Evolutionary conservation across 192 early-diverging fungal species (phyloP), one percentile per base, ranked within the genome.

Genomic region (Coemansia sp.): DNA sequence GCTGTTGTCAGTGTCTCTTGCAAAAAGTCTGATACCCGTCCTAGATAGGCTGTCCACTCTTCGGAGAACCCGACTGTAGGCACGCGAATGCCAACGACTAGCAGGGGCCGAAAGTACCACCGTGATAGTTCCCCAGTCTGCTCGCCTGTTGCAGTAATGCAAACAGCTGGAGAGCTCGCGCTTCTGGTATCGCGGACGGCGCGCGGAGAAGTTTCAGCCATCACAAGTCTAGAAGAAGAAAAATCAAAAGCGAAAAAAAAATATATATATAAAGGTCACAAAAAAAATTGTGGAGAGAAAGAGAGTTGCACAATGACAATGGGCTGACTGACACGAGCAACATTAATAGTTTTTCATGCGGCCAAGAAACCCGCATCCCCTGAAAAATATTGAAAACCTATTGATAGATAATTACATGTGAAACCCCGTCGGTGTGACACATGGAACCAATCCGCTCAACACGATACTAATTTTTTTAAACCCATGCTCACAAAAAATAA

Each of bases 1-100:
- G 77, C 67, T 27, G 81, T 78, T 4, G 75, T 85, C 44, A 76
- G 61, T 0, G 73, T 66, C 19, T 76, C 74, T 17, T 74, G 64
- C 41, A 76, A 21, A 37, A 76, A 74, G 15, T 63, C 62, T 0
- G 69, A 59, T 8, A 71, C 64, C 2, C 68, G 69, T 9, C 37
- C 64, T 12, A 68, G 44, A 10, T 66, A 59, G 38, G 71, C 66
- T 2, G 53, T 41, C 65, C 79, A 72, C 51, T 69, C 72, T 17
- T 73, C 74, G 10, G 65, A 51, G 36, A 75, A 58, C 9, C 61
- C 74, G 3, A 60, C 53, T 15, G 53, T 57, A 15, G 53, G 27
- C 25, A 57, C 27, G 31, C 53, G 53, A 31, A 57, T 57, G 29
- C 53, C 53, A 57, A 57, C 53, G 4, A 32, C 29, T 17, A 57